Conservation (phyloP, 345 rosid species). For the Camelina laxa region DNA sequence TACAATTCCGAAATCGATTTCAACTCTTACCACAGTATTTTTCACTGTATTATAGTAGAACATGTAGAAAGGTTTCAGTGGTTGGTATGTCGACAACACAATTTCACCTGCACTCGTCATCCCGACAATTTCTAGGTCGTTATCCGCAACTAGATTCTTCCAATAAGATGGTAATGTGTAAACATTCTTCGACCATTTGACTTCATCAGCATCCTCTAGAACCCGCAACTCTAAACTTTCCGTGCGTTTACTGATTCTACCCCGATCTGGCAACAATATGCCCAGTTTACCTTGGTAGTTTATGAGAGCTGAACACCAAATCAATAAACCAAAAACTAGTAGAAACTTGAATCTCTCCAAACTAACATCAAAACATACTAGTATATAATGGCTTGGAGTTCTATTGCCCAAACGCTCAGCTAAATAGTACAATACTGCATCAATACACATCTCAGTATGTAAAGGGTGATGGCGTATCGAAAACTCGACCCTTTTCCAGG, state of each 20-base stretch:
- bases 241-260: not conserved
- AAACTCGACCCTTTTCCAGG: not conserved
- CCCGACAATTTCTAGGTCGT: not conserved
- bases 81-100: not conserved
- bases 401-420: not conserved
- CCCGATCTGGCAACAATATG: not conserved
- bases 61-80: not conserved
- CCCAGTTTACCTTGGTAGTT: not conserved
- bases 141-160: not conserved
- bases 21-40: constrained; percentile 56
- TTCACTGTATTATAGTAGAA: constrained; percentile 37
- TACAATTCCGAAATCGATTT: not conserved
- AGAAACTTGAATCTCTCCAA: not conserved
- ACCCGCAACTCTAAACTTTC: not conserved
- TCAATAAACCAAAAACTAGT: not conserved
- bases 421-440: not conserved
- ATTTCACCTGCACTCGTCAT: not conserved
- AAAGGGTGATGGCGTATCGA: not conserved
- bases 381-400: no score
- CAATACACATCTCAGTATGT: not conserved
- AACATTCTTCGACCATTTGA: not conserved
- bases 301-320: not conserved
- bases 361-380: not conserved
- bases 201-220: not conserved
- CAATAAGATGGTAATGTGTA: not conserved